Conservation (phyloP, 306 rosid genomes). For the Trifolium repens region DNA sequence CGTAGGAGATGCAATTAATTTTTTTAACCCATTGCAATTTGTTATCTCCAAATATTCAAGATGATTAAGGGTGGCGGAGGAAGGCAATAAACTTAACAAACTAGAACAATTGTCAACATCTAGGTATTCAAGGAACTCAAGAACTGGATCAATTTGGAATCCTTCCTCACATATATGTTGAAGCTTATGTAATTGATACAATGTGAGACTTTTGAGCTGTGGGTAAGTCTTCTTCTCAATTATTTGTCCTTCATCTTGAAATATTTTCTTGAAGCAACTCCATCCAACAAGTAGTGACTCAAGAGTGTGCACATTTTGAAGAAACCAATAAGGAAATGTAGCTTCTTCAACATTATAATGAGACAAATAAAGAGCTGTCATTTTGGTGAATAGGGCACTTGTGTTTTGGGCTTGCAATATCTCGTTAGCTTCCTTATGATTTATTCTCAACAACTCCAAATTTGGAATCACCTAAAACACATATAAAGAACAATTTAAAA, state of each 20-base stretch:
- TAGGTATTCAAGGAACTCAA: not conserved
- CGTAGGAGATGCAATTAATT: not conserved
- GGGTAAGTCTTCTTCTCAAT: not conserved
- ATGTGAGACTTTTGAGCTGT: no score
- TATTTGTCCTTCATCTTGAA: not conserved
- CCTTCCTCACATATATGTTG: not conserved
- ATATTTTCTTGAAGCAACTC: not conserved
- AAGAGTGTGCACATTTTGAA: not conserved
- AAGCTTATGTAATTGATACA: not conserved
- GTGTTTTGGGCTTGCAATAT: conserved; percentile 7
- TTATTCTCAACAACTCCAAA: not conserved
- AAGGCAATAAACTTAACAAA: not conserved
- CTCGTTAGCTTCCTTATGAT: not conserved
- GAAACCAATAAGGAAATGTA: not conserved
- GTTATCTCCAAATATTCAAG: not conserved
- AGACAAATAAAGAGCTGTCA: rapidly evolving
- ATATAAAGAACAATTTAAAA: not conserved
- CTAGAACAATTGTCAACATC: not conserved
- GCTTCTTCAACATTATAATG: not conserved
- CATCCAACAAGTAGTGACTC: not conserved
- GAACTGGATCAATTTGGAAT: not conserved
- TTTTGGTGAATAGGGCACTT: not conserved
- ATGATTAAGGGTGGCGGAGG: not conserved
- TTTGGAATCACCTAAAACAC: conserved; percentile 3
- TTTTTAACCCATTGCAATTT: not conserved